These are phyloP conservation scores for Mycena rebaudengoi DNA, from an alignment of 768 basidiomycete species.

Conservation along the genomic window DNA sequence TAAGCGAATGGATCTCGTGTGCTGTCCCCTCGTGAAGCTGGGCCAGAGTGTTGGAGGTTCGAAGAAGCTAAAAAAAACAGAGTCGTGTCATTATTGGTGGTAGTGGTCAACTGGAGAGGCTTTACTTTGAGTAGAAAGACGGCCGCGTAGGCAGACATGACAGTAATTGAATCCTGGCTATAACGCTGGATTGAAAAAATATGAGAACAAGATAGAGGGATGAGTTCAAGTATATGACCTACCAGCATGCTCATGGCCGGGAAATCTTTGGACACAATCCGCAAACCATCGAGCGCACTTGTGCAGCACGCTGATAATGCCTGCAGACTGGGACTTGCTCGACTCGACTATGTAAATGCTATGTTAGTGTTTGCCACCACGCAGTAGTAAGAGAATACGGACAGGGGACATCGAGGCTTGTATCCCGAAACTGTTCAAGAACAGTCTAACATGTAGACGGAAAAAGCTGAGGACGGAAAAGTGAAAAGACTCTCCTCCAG, in stretches of 20 bases:
- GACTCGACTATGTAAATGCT: slow-evolving; percentile 53
- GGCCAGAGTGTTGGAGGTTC: slow-evolving; percentile 64
- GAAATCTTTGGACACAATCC: slow-evolving; percentile 79
- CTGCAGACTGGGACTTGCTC: slow-evolving; percentile 67
- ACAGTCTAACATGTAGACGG: slow-evolving; percentile 79
- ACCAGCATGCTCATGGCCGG: slow-evolving; percentile 79
- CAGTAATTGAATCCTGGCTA: slow-evolving; percentile 83
- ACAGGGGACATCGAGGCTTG: slow-evolving; percentile 68
- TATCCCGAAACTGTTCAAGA: slow-evolving; percentile 86
- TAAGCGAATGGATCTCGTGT: slow-evolving; percentile 70
- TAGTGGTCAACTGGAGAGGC: neutral
- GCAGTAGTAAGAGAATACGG: slow-evolving; percentile 33
- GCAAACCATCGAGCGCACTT: slow-evolving; percentile 75
- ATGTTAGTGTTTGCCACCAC: slow-evolving; percentile 15
- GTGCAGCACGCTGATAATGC: slow-evolving; percentile 78
- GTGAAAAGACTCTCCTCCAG: slow-evolving; percentile 80
- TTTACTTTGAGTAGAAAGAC: slow-evolving; percentile 79
- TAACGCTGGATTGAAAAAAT: slow-evolving; percentile 63
- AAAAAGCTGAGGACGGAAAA: slow-evolving; percentile 79
- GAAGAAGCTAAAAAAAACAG: slow-evolving; percentile 58
- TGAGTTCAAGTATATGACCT: slow-evolving; percentile 32
- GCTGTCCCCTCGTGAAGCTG: slow-evolving; percentile 69
- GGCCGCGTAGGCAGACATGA: slow-evolving; percentile 89
- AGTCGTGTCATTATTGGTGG: neutral
- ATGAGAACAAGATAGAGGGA: slow-evolving; percentile 13